Base-by-base conservation (phyloP, 495 filamentous ascomycete genomes). In the Melanomma pulvis-pyrius region DNA sequence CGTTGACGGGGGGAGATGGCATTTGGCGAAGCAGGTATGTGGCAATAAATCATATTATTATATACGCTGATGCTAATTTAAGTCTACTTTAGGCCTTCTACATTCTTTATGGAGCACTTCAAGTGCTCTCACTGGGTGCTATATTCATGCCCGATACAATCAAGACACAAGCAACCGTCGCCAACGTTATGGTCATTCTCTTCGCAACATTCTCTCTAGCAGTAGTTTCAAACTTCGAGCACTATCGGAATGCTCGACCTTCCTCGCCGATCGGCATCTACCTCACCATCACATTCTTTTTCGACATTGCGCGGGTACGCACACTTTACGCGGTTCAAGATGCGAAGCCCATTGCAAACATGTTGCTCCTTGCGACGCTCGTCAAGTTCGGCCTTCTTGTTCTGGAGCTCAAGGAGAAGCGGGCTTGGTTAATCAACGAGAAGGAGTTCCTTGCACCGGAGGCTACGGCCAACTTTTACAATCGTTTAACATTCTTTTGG, bases 171-270 rank as follows among this genome's bases (percentile, higher is more conserved):
- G 61, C 61, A 29, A 55, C 49, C 17, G 41, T 63, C 2, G 51
- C 50, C n/a, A 46, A 22, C 32, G 30, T 47, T 8, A 39, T 63
- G 1, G 21, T 63, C 32, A 48, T 26, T 44, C 29, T 63, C 36
- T 32, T 63, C 17, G 61, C 61, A 9, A 63, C 61, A n/a, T 54
- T 54, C 61, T 48, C 36, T 52, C 51, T 63, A n/a, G 61, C 49
- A 19, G n/a, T 63, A 8, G 51, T 56, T 2, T 63, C 61, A 15
- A 36, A 63, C 26, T 63, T 63, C 39, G 61, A 63, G 34, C 61
- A 63, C 21, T 63, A 63, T 25, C 30, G 61, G 25, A 63, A 32
- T 24, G 15, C 50, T 47, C 49, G 61, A 30, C 61, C 61, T 17
- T 63, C 61, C n/a, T 55, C 61, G 3, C 30, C 39, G 22, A 52